Evolutionary conservation across 768 basidiomycete species (phyloP).

Genomic region (Ephemerocybe angulata): DNA sequence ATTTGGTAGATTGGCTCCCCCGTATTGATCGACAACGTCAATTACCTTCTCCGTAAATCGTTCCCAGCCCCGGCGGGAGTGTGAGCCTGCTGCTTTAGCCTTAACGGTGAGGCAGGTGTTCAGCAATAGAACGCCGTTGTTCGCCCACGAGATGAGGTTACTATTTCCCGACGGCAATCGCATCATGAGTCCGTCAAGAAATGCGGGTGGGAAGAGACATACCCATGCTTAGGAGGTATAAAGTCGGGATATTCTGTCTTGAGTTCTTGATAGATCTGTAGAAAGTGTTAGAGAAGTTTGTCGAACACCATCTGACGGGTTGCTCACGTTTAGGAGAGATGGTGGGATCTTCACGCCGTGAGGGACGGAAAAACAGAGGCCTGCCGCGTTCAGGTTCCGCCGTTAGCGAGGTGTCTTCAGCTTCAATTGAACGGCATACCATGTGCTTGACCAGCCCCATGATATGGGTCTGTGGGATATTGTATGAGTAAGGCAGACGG

Average conservation of each 20-base stretch:
- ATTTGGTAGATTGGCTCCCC: slow-evolving; percentile 60
- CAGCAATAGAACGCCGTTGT: slow-evolving; percentile 83
- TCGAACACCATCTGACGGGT: not conserved
- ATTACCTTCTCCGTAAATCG: slow-evolving; percentile 80
- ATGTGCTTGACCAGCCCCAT: slow-evolving; percentile 77
- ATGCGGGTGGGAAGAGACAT: slow-evolving; percentile 23
- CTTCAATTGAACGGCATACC: slow-evolving; percentile 40
- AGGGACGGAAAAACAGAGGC: slow-evolving; percentile 88
- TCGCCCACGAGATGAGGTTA: slow-evolving; percentile 76
- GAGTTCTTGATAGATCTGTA: slow-evolving; percentile 85
- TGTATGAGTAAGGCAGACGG: too few relatives aligned
- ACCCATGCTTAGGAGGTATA: slow-evolving; percentile 80
- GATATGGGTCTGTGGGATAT: slow-evolving; percentile 65
- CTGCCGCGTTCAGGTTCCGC: slow-evolving; percentile 34
- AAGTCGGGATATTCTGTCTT: slow-evolving; percentile 80
- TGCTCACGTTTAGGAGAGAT: slow-evolving; percentile 73
- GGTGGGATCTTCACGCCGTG: slow-evolving; percentile 72
- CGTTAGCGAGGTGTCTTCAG: slow-evolving; percentile 2
- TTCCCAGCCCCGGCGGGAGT: slow-evolving; percentile 88
- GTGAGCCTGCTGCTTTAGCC: slow-evolving; percentile 72
- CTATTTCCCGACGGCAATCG: slow-evolving; percentile 34
- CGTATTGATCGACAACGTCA: slow-evolving; percentile 71
- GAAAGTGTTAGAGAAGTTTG: slow-evolving; percentile 14
- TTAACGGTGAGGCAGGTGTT: slow-evolving; percentile 92
- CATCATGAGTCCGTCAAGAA: slow-evolving; percentile 3